Conservation (phyloP, 2,329 filamentous ascomycete species). For the Alternaria sp. region DNA sequence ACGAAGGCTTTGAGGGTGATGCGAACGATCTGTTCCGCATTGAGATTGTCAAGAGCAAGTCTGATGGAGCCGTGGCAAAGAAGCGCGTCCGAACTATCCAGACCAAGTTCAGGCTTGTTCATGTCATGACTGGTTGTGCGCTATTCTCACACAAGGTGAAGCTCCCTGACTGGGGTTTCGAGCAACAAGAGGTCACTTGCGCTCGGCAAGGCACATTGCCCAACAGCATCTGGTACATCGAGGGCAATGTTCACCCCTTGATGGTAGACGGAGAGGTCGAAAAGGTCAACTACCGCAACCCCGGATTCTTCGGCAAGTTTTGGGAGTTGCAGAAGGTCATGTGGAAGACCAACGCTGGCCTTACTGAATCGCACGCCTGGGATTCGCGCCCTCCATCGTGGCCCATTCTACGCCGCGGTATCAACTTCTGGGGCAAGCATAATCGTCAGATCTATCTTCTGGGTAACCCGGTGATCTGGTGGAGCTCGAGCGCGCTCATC, state of each 20-base stretch:
- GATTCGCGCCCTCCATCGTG: constrained; percentile 93
- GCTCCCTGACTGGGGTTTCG: constrained; percentile 95
- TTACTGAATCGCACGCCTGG: constrained; percentile 97
- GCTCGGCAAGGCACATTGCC: constrained; percentile 88
- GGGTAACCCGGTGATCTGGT: constrained; percentile 90
- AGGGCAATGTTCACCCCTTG: constrained; percentile 84
- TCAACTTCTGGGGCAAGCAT: constrained; percentile 98
- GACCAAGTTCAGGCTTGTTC: constrained; percentile 93
- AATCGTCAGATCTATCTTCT: constrained; percentile 95
- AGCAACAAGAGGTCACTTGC: constrained; percentile 99
- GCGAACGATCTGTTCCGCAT: constrained; percentile 95
- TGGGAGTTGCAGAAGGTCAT: constrained; percentile 97
- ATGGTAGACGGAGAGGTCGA: constrained; percentile 72
- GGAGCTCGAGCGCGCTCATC: constrained; percentile 80
- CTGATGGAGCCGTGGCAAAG: constrained; percentile 78
- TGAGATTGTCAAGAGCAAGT: constrained; percentile 92
- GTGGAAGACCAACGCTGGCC: constrained; percentile 97
- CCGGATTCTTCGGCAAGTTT: constrained; percentile 97
- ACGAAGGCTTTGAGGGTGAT: constrained; percentile 94
- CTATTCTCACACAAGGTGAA: constrained; percentile 99
- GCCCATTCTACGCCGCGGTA: constrained; percentile 89
- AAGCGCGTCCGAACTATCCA: constrained; percentile 89
- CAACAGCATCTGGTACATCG: constrained; percentile 97
- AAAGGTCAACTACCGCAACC: constrained; percentile 94
- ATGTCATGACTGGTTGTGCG: constrained; percentile 95